Conservation (phyloP, 2,329 filamentous ascomycete species). For the Eurotiales sp. region DNA sequence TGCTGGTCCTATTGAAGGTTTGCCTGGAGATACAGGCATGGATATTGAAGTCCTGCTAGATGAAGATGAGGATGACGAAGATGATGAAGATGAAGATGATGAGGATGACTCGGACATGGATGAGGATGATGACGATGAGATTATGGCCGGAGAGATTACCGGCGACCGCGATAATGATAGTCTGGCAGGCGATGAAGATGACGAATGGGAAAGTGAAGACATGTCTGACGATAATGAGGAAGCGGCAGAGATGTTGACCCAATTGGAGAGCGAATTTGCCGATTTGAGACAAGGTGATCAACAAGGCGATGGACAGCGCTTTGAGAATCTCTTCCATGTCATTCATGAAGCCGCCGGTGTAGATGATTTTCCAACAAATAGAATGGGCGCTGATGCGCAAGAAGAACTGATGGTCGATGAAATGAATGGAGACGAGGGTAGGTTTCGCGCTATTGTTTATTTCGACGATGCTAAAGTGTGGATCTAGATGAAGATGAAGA, state of each 20-base stretch:
- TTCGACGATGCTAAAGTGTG: slow-evolving; percentile 39
- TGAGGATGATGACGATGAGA: slow-evolving; percentile 49
- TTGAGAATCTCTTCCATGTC: slow-evolving; percentile 46
- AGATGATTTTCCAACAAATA: slow-evolving; percentile 42
- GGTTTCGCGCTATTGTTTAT: slow-evolving; percentile 18
- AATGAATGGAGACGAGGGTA: slow-evolving; percentile 56
- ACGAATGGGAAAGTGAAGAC: slow-evolving; percentile 50
- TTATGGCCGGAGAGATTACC: slow-evolving; percentile 53
- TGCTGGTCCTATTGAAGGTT: slow-evolving; percentile 68
- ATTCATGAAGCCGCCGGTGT: slow-evolving; percentile 40
- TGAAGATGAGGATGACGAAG: slow-evolving; percentile 61
- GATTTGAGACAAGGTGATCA: slow-evolving; percentile 38
- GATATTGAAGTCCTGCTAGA: slow-evolving; percentile 89
- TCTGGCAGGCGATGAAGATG: slow-evolving; percentile 45
- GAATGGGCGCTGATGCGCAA: slow-evolving; percentile 47
- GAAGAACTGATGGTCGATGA: slow-evolving; percentile 52
- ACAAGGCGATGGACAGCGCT: slow-evolving; percentile 39
- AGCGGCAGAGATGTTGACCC: slow-evolving; percentile 40
- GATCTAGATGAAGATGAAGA: slow-evolving; percentile 55
- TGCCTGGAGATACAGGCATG: slow-evolving; percentile 58
- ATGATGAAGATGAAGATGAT: slow-evolving; percentile 59
- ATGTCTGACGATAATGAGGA: slow-evolving; percentile 45
- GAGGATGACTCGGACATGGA: slow-evolving; percentile 59
- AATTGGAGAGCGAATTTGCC: slow-evolving; percentile 40
- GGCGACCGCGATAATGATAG: slow-evolving; percentile 53